phyloP scores from a whole-genome alignment of 116 monocot species.

The Posidonia oceanica region DNA sequence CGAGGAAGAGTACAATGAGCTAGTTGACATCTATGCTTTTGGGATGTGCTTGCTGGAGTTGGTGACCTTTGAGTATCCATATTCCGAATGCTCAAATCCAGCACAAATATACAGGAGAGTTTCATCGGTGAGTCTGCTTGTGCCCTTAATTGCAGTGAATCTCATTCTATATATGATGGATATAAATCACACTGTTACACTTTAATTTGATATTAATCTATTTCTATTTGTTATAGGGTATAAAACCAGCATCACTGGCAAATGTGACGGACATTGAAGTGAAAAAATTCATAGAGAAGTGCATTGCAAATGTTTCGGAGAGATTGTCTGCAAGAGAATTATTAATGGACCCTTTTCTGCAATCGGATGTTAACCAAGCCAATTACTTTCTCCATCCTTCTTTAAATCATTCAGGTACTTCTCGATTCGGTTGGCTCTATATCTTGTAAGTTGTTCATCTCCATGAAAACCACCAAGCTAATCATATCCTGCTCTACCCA shows the following conservation, averaged over 20 bases:
- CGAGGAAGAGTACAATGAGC: conserved; percentile 79
- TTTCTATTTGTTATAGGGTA: conserved; percentile 24
- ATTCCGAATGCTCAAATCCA: conserved; percentile 57
- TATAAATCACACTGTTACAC: no score
- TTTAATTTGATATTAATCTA: background rate
- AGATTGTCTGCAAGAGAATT: conserved; percentile 49
- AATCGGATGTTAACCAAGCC: conserved; percentile 13
- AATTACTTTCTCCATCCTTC: background rate
- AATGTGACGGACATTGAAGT: conserved; percentile 45
- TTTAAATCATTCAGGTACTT: no score
- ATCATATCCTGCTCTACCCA: no score
- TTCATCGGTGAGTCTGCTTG: conserved; percentile 21
- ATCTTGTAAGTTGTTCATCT: no score
- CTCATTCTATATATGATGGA: no score
- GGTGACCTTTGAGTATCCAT: conserved; percentile 71
- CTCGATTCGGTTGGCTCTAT: no score
- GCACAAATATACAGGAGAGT: conserved; percentile 78
- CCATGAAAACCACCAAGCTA: no score
- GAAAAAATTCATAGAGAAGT: conserved; percentile 62
- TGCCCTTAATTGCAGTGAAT: no score
- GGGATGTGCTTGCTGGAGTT: conserved; percentile 78
- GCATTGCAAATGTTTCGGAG: conserved; percentile 48
- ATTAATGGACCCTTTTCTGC: conserved; percentile 61
- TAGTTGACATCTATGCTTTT: conserved; percentile 86
- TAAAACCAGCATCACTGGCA: conserved; percentile 51